Evolutionary conservation across 306 rosid species (phyloP).

Genomic region (Abrus pulchellus): DNA sequence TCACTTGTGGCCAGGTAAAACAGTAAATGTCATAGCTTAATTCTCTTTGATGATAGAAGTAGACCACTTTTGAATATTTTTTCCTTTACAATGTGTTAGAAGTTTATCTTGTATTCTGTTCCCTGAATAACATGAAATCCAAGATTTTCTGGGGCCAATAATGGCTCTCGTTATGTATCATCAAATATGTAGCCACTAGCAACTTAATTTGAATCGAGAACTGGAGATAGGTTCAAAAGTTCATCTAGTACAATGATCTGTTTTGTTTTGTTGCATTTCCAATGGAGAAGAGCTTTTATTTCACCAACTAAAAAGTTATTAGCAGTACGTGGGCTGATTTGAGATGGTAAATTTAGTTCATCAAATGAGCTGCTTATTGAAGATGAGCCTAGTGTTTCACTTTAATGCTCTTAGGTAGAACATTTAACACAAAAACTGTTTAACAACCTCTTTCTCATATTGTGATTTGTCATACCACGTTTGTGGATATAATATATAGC

Average conservation of each 20-base stretch:
- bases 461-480: neutral
- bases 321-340: neutral
- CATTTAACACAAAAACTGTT: neutral
- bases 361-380: neutral
- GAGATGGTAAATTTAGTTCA: conserved; percentile 32
- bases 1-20: conserved; percentile 91
- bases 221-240: neutral
- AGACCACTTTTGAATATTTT: neutral
- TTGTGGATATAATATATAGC: conserved; percentile 18
- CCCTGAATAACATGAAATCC: conserved; percentile 21
- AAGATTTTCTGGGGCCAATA: conserved; percentile 18
- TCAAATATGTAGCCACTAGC: conserved; percentile 21
- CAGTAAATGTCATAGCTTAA: conserved; percentile 23
- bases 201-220: conserved; percentile 30
- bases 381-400: conserved; percentile 26
- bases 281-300: neutral
- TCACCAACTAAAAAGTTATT: conserved; percentile 8
- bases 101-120: conserved; percentile 32
- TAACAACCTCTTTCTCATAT: neutral
- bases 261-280: conserved; percentile 19
- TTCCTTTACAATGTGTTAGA: conserved; percentile 5
- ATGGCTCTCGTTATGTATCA: conserved; percentile 16
- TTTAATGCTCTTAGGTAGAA: conserved; percentile 7
- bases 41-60: conserved; percentile 40
- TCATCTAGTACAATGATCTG: conserved; percentile 12